phyloP scores from a whole-genome alignment of 495 filamentous ascomycete genomes.

The Aspergillus incahuasiensis region DNA sequence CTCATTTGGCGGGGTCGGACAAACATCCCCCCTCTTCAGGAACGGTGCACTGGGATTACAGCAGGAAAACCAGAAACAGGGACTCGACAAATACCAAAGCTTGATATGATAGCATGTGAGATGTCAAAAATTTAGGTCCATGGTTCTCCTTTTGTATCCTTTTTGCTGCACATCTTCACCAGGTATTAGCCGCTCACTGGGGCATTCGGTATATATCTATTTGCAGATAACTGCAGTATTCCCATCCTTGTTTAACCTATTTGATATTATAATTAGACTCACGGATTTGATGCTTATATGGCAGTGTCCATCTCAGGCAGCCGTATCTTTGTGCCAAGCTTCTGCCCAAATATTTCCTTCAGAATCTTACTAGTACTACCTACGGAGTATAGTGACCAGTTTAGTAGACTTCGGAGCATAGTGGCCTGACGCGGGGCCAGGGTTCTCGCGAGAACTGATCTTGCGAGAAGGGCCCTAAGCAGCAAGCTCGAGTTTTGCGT shows the following conservation, averaged over 20 bases:
- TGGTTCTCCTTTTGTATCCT: slow-evolving; percentile 11
- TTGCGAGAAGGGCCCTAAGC: too few species aligned
- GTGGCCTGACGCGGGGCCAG: too few species aligned
- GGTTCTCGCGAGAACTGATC: too few species aligned
- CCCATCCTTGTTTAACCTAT: background rate
- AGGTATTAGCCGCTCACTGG: background rate
- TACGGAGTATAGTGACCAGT: too few species aligned
- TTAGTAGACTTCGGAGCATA: too few species aligned
- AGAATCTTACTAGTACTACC: too few species aligned
- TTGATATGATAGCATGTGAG: slow-evolving; percentile 49
- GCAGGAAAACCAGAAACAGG: slow-evolving; percentile 35
- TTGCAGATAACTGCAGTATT: slow-evolving; percentile 13
- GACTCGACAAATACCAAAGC: slow-evolving; percentile 78
- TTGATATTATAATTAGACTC: background rate
- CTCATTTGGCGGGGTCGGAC: slow-evolving; percentile 17
- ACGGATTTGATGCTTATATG: background rate
- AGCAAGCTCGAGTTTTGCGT: background rate
- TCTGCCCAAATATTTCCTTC: background rate
- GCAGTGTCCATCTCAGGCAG: background rate
- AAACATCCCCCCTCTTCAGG: slow-evolving; percentile 15
- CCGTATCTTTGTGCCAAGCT: background rate
- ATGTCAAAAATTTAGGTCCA: background rate
- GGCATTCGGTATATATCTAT: slow-evolving; percentile 1
- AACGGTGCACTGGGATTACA: slow-evolving; percentile 26
- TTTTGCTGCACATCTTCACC: background rate